Conservation (phyloP, 2,329 filamentous ascomycete species). For the Fusarium sp. region DNA sequence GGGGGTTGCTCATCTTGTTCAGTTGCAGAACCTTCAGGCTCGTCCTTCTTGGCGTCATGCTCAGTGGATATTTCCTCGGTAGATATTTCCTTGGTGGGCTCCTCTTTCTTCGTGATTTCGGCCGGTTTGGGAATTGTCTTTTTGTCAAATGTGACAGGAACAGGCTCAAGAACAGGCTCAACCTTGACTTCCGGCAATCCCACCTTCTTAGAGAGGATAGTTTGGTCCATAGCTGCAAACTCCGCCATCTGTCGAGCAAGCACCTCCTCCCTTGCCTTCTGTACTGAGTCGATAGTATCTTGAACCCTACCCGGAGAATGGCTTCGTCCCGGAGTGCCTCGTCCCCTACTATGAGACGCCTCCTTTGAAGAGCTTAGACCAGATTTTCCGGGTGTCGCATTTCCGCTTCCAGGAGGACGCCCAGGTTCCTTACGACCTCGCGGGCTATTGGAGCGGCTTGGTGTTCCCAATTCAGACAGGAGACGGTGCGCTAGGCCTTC, state of each 20-base stretch:
- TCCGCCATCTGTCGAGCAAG: constrained; percentile 66
- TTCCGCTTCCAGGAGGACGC: constrained; percentile 48
- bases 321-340: constrained; percentile 51
- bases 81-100: not conserved
- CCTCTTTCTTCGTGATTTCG: constrained; percentile 40
- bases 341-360: constrained; percentile 53
- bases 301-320: constrained; percentile 55
- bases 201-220: constrained; percentile 67
- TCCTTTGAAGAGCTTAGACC: constrained; percentile 57
- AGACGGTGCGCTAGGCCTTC: constrained; percentile 73
- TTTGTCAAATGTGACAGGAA: constrained; percentile 60
- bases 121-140: constrained; percentile 41
- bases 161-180: constrained; percentile 60
- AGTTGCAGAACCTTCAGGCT: constrained; percentile 16
- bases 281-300: constrained; percentile 41
- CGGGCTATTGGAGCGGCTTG: constrained; percentile 62
- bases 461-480: constrained; percentile 67
- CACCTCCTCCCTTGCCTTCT: constrained; percentile 48
- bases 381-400: constrained; percentile 49
- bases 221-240: constrained; percentile 73
- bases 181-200: constrained; percentile 58
- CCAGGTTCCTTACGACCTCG: constrained; percentile 61
- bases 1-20: constrained; percentile 8
- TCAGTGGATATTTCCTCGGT: not conserved
- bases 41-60: constrained; percentile 1